Evolutionary conservation across 129 eudicot genomes (phyloP).

Genomic region (Centella asiatica): DNA sequence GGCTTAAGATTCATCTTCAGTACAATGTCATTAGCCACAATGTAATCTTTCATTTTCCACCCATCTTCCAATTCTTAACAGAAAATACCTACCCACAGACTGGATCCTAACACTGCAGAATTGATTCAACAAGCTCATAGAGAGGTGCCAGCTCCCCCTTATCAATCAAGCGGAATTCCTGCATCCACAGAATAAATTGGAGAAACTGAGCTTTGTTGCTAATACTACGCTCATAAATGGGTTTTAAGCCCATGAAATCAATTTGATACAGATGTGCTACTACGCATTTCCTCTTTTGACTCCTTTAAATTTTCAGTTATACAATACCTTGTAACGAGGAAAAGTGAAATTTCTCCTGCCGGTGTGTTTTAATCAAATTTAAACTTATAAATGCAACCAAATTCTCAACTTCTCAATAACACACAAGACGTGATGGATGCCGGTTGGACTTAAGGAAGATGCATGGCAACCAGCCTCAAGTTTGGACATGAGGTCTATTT

Average conservation of each 20-base stretch:
- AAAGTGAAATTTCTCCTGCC: too few species aligned
- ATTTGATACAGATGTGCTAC: neutral
- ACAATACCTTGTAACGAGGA: too few species aligned
- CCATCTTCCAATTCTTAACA: too few species aligned
- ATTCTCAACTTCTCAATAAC: neutral
- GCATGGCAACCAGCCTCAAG: neutral
- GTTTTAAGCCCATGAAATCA: neutral
- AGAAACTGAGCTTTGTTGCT: neutral
- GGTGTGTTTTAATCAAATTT: neutral
- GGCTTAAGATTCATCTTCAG: too few species aligned
- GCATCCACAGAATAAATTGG: constrained; percentile 21
- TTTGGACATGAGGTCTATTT: neutral
- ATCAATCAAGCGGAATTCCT: constrained; percentile 83
- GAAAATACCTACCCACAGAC: too few species aligned
- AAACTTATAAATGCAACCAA: neutral
- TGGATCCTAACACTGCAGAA: constrained; percentile 47
- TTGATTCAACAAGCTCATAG: constrained; percentile 69
- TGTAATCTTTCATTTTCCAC: too few species aligned
- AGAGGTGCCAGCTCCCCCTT: constrained; percentile 80
- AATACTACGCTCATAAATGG: neutral
- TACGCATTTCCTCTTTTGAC: neutral
- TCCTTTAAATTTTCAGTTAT: too few species aligned
- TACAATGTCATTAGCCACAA: neutral
- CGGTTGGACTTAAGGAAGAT: neutral
- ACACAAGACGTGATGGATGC: neutral